Percentiles rank a stretch among this genome's conserved stretches.
These are phyloP conservation scores for Globisporangium emineosum DNA, from an alignment of 352 stramenopile species.

Conservation along the genomic window DNA sequence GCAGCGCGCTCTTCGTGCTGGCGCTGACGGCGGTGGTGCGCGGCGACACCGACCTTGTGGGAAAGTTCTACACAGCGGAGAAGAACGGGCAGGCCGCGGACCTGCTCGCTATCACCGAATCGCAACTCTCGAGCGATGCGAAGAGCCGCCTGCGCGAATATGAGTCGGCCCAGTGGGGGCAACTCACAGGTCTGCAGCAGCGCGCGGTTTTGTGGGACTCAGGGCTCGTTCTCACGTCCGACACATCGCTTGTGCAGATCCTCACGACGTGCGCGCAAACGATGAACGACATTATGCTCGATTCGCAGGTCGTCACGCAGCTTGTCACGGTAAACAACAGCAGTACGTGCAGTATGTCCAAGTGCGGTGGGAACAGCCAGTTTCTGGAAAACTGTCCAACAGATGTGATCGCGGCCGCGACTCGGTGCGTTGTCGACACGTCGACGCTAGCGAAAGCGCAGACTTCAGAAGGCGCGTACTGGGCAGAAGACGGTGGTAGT, in stretches of 20 bases:
- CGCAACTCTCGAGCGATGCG: slow-evolving; percentile 40
- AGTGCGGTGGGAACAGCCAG: slow-evolving; percentile 49
- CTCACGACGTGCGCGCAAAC: slow-evolving; percentile 51
- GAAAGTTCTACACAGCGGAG: slow-evolving; percentile 44
- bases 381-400: slow-evolving; percentile 42
- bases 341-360: slow-evolving; percentile 22
- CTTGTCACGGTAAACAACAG: slow-evolving; percentile 18
- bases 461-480: slow-evolving; percentile 36
- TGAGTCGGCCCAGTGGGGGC: slow-evolving; percentile 10
- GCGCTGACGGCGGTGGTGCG: background rate
- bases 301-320: slow-evolving; percentile 31
- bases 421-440: slow-evolving; percentile 42
- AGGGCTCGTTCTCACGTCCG: slow-evolving; percentile 48
- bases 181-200: slow-evolving; percentile 58
- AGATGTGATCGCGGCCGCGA: slow-evolving; percentile 29
- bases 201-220: slow-evolving; percentile 72
- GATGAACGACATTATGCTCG: slow-evolving; percentile 60
- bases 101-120: slow-evolving; percentile 32
- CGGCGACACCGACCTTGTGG: slow-evolving; percentile 42
- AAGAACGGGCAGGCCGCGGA: slow-evolving; percentile 20
- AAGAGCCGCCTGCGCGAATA: slow-evolving; percentile 11
- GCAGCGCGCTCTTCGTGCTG: slow-evolving; percentile 7
- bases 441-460: slow-evolving; percentile 29
- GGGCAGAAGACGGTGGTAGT: slow-evolving; percentile 62
- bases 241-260: slow-evolving; percentile 45